Conservation (phyloP, 352 stramenopile genomes). For the Phytophthora rubi region DNA sequence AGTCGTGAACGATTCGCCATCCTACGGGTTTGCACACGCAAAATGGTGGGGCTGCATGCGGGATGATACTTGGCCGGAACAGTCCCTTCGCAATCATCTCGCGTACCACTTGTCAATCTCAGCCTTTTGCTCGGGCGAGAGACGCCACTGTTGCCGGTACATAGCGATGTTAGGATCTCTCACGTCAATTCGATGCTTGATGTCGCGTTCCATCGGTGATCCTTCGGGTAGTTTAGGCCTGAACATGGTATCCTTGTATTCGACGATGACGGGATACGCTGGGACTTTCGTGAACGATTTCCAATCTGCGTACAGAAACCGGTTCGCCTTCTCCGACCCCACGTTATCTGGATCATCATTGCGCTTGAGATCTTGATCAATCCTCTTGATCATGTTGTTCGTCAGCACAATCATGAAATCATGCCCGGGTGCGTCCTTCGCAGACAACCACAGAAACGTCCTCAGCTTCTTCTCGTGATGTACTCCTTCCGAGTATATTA, state of each 20-base stretch:
- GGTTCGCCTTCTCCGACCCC: constrained; percentile 13
- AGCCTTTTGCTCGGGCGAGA: constrained; percentile 11
- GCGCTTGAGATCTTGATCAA: constrained; percentile 1
- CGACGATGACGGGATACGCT: background rate
- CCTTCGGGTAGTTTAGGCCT: constrained; percentile 17
- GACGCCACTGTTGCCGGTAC: constrained; percentile 12
- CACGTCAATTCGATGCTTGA: constrained; percentile 16
- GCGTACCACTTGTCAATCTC: constrained; percentile 17
- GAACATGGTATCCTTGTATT: constrained; percentile 24
- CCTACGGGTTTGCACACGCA: background rate
- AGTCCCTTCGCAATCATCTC: constrained; percentile 8
- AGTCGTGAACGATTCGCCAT: background rate
- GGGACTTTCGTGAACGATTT: constrained; percentile 4
- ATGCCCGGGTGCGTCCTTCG: constrained; percentile 6
- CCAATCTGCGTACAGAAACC: constrained; percentile 17
- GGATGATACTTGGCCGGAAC: background rate
- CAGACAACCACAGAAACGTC: constrained; percentile 22
- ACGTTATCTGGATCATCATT: constrained; percentile 12
- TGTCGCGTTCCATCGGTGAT: constrained; percentile 5
- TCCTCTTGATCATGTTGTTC: constrained; percentile 17
- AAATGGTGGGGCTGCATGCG: background rate
- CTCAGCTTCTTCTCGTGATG: constrained; percentile 27
- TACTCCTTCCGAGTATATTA: constrained; percentile 20
- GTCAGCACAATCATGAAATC: constrained; percentile 27
- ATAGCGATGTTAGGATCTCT: constrained; percentile 8